Percentiles rank a stretch among this genome's conserved stretches.
These are phyloP conservation scores for Waltiozyma sp. DNA, from an alignment of 1,139 yeast species.

Conservation along the genomic window DNA sequence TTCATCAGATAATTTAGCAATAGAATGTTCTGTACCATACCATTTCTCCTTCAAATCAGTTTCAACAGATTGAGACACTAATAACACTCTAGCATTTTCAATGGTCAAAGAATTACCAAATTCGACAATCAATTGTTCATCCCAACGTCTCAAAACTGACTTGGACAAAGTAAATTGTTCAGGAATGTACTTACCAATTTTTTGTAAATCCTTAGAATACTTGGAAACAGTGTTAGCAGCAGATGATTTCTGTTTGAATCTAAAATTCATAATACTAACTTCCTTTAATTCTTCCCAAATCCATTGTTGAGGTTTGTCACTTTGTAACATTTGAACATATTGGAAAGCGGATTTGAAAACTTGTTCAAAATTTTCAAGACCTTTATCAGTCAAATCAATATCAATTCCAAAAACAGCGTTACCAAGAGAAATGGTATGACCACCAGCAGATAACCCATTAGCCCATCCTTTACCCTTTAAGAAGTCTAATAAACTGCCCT, in stretches of 20 bases:
- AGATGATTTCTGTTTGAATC: slow-evolving; percentile 54
- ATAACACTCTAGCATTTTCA: slow-evolving; percentile 47
- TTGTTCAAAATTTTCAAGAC: slow-evolving; percentile 53
- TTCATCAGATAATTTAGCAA: slow-evolving; percentile 31
- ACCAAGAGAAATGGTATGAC: slow-evolving; percentile 57
- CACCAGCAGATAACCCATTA: slow-evolving; percentile 66
- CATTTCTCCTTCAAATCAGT: slow-evolving; percentile 50
- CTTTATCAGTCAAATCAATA: slow-evolving; percentile 65
- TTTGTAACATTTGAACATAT: slow-evolving; percentile 50
- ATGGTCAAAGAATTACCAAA: slow-evolving; percentile 41
- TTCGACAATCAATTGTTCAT: slow-evolving; percentile 40
- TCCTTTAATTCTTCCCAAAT: slow-evolving; percentile 37
- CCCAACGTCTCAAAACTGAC: slow-evolving; percentile 47
- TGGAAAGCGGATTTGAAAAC: slow-evolving; percentile 54
- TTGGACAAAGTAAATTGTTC: slow-evolving; percentile 49
- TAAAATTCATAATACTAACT: slow-evolving; percentile 40
- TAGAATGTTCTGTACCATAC: slow-evolving; percentile 80
- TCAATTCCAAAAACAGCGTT: slow-evolving; percentile 56
- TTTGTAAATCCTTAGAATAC: slow-evolving; percentile 40
- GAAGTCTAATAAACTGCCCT: slow-evolving; percentile 65
- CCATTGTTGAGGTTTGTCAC: slow-evolving; percentile 49
- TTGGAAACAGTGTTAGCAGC: slow-evolving; percentile 49
- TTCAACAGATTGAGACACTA: slow-evolving; percentile 41
- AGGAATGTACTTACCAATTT: slow-evolving; percentile 37
- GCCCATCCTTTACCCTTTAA: slow-evolving; percentile 75